These are phyloP conservation scores for Melampsora larici-populina DNA, from an alignment of 1,284 basidiomycete genomes.

Conservation along the genomic window DNA sequence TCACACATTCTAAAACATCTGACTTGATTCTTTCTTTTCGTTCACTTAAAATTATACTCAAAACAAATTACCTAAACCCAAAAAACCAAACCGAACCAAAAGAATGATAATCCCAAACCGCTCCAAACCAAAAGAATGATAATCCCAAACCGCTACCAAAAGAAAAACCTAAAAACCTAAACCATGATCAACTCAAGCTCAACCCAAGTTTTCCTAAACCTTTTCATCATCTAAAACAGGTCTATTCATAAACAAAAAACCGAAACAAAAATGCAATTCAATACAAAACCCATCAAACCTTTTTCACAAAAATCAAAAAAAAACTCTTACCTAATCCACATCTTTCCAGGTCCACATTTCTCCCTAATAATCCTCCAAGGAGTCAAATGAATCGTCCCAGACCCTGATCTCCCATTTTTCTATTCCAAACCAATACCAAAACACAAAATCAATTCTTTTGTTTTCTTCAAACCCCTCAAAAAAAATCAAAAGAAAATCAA, in stretches of 20 bases:
- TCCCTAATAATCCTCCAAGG: slow-evolving; percentile 41
- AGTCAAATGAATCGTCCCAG: neutral
- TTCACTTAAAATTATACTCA: too few species aligned
- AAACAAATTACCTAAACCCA: too few species aligned
- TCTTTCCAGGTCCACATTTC: slow-evolving; percentile 36
- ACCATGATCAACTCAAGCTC: too few species aligned
- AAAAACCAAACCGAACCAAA: too few species aligned
- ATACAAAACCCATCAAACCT: neutral
- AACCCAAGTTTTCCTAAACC: neutral
- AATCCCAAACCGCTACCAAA: too few species aligned
- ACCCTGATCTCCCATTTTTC: neutral
- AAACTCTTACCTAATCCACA: slow-evolving; percentile 38
- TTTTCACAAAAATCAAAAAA: neutral
- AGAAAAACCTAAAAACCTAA: too few species aligned
- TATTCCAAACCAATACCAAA: too few species aligned
- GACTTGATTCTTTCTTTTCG: too few species aligned
- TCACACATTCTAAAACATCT: too few species aligned
- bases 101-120: too few species aligned
- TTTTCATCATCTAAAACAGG: neutral
- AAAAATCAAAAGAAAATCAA: neutral
- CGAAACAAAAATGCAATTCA: neutral
- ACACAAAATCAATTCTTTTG: too few species aligned
- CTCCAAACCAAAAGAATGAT: too few species aligned
- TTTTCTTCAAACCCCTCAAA: neutral
- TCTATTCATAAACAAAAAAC: neutral